phyloP scores from a whole-genome alignment of 306 rosid species.

The Fragaria vesca region DNA sequence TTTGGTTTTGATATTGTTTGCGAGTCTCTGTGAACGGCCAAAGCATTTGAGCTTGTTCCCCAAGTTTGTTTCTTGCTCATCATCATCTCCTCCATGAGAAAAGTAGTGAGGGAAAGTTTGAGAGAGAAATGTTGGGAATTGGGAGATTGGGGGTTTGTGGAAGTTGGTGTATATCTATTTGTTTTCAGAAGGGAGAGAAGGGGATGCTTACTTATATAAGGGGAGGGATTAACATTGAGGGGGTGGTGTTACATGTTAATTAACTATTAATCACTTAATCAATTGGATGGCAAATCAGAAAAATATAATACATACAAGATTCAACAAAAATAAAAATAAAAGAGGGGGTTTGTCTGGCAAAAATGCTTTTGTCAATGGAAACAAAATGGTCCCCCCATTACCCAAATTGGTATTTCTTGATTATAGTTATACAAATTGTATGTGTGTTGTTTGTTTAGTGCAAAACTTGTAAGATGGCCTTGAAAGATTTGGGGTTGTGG shows the following conservation, averaged over 20 bases:
- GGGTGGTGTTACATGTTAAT: background rate
- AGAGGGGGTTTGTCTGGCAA: conserved; percentile 31
- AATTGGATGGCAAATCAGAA: conserved; percentile 10
- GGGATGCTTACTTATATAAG: conserved; percentile 16
- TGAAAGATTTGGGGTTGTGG: background rate
- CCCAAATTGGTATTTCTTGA: conserved; percentile 16
- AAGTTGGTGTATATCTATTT: conserved; percentile 16
- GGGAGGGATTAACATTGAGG: background rate
- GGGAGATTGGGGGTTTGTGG: conserved; percentile 4
- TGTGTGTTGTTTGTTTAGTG: background rate
- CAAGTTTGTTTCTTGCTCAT: conserved; percentile 31
- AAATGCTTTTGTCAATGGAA: conserved; percentile 26
- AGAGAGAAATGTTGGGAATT: conserved; percentile 1
- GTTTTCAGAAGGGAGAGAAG: conserved; percentile 6
- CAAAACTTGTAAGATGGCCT: background rate
- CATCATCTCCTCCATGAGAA: conserved; percentile 43
- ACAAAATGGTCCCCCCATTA: conserved; percentile 41
- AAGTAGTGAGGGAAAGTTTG: background rate
- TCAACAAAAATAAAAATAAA: background rate
- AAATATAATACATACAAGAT: background rate
- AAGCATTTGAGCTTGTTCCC: conserved; percentile 20
- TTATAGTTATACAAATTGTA: conserved; percentile 3
- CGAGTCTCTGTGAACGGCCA: conserved; percentile 57
- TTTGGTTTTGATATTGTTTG: conserved; percentile 56
- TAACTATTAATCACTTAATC: background rate